Evolutionary conservation across 257 asterid genomes (phyloP).

Genomic region (Parsonsia alboflavescens): DNA sequence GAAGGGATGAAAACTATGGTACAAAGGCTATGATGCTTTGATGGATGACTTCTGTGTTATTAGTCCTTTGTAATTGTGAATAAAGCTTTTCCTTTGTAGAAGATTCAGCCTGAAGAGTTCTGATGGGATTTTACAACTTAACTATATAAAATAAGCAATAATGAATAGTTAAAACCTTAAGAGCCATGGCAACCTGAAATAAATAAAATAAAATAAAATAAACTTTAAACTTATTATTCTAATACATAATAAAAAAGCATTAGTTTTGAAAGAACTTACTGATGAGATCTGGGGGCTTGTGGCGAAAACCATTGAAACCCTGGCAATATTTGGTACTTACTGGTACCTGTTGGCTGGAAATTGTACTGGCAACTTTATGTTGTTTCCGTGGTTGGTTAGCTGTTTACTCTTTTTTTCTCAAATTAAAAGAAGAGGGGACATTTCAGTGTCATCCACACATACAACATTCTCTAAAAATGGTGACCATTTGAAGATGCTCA

Average conservation of each 20-base stretch:
- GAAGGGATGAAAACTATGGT: slow-evolving; percentile 96
- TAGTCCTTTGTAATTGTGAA: background rate
- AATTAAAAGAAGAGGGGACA: background rate
- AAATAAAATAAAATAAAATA: too few relatives aligned
- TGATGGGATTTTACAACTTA: background rate
- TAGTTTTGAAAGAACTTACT: background rate
- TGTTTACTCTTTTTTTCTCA: background rate
- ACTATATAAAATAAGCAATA: background rate
- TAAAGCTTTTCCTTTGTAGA: background rate
- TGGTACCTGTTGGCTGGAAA: background rate
- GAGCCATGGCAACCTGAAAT: background rate
- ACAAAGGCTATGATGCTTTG: background rate
- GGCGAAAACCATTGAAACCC: background rate
- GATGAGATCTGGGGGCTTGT: background rate
- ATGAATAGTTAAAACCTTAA: too few relatives aligned
- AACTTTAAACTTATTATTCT: background rate
- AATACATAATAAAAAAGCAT: background rate
- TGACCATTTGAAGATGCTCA: background rate
- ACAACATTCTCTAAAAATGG: background rate
- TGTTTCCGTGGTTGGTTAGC: background rate
- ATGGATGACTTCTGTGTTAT: background rate
- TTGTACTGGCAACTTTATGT: background rate
- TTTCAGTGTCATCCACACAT: background rate
- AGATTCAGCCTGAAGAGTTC: background rate
- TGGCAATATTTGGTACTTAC: too few relatives aligned